Conservation (phyloP, 768 basidiomycete genomes). For the Rhodotorula diobovata region DNA sequence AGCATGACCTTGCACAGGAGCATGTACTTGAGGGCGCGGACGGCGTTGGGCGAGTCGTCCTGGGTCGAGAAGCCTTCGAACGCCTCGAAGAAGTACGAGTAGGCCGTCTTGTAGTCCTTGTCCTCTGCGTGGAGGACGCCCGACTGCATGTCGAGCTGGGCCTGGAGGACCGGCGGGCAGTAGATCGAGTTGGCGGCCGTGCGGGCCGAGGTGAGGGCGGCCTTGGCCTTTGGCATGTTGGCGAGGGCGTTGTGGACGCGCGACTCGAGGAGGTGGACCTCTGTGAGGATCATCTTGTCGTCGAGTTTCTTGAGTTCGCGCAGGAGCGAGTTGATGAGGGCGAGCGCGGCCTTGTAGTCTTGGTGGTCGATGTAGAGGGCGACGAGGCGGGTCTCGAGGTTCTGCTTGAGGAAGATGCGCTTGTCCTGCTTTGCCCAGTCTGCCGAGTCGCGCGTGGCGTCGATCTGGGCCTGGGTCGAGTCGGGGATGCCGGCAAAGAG, state of each 20-base stretch:
- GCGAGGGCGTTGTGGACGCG: constrained; percentile 82
- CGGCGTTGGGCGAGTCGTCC: constrained; percentile 59
- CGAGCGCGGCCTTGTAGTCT: constrained; percentile 71
- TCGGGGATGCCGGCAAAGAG: constrained; percentile 76
- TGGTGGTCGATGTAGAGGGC: constrained; percentile 65
- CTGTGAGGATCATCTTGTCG: constrained; percentile 96
- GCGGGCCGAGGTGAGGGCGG: constrained; percentile 79
- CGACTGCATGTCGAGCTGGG: constrained; percentile 61
- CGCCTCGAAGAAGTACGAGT: constrained; percentile 95
- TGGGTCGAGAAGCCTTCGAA: constrained; percentile 82
- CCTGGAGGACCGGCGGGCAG: constrained; percentile 68
- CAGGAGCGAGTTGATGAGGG: constrained; percentile 77
- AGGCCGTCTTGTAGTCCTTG: constrained; percentile 93
- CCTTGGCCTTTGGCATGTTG: constrained; percentile 88
- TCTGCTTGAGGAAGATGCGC: constrained; percentile 91
- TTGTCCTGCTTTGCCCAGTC: constrained; percentile 88
- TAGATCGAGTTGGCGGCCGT: constrained; percentile 95
- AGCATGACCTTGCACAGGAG: constrained; percentile 97
- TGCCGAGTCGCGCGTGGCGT: constrained; percentile 82
- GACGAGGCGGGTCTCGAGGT: constrained; percentile 80
- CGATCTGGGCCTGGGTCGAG: constrained; percentile 69
- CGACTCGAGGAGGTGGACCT: constrained; percentile 90
- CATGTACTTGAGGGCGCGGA: constrained; percentile 94
- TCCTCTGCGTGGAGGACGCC: constrained; percentile 92
- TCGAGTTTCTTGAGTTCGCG: constrained; percentile 87